A percentile compares a stretch with the other conserved stretches of the same genome.
phyloP scores from a whole-genome alignment of 208 protist species.

The Lotmaria passim region DNA sequence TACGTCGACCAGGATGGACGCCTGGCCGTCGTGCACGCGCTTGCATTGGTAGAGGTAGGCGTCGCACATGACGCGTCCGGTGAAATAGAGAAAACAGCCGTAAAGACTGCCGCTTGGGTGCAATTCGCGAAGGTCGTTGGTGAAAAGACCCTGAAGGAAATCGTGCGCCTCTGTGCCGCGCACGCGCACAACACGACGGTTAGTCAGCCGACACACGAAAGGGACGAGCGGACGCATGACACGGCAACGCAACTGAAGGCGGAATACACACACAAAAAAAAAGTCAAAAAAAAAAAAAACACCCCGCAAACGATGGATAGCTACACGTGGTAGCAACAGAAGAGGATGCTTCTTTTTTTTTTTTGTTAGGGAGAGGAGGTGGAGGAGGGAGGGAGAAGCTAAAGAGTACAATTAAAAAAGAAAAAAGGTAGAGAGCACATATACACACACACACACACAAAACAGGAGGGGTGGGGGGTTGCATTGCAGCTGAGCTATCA shows the following conservation, averaged over 20 bases:
- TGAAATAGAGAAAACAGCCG: slow-evolving; percentile 86
- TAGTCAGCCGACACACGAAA: slow-evolving; percentile 40
- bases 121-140: slow-evolving; percentile 73
- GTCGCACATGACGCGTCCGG: slow-evolving; percentile 82
- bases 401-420: no score
- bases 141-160: slow-evolving; percentile 85
- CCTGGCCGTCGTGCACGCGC: slow-evolving; percentile 34
- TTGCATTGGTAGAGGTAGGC: slow-evolving; percentile 72
- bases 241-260: no score
- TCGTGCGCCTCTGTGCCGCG: slow-evolving; percentile 58
- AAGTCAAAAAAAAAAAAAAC: slow-evolving; percentile 8
- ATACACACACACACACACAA: no score
- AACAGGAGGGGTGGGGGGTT: not conserved
- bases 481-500: no score
- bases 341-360: no score
- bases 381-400: not conserved
- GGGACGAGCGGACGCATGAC: slow-evolving; percentile 19
- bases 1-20: slow-evolving; percentile 69
- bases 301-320: no score
- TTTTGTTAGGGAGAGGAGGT: no score
- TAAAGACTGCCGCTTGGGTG: slow-evolving; percentile 63
- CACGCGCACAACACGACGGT: slow-evolving; percentile 68
- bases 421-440: no score
- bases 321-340: no score
- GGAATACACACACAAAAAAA: not conserved